Evolutionary conservation across 306 rosid species (phyloP), one percentile per base, ranked within the genome.

Genomic region (Oxytropis ochrocephala): DNA sequence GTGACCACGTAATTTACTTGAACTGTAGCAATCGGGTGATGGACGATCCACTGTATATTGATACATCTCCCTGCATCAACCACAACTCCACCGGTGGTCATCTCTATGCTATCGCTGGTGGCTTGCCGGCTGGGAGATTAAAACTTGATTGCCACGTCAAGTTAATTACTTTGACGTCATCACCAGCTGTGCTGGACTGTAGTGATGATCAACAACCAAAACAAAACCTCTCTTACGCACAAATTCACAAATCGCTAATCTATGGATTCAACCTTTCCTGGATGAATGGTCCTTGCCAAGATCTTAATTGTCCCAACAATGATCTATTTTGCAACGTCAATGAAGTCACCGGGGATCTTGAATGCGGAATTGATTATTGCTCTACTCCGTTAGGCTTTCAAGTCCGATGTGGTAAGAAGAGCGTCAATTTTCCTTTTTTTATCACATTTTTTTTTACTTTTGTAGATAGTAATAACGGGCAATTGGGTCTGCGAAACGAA

Each of bases 181-280:
- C 55, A 14, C 5, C 44, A 0, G 2, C 5, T 33, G 7, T 11
- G 0, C 1, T 21, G 27, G 27, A 21, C 1, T 1, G 1, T 21
- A 21, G 1, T 21, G 27, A 2, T 1, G 13, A 27, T 0, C 39
- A 2, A 11, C 9, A 5, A 46, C 17, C 3, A 6, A 2, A 0
- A 5, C 5, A 53, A 3, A 41, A 0, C 13, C 7, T 52, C 12
- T 16, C 72, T 5, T 74, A 74, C 3, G 2, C 16, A 11, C 72
- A 74, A 11, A 53, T 74, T 54, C 66, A 41, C 33, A 19, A 6
- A 12, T 9, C 19, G 8, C 8, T 64, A 1, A n/a, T 14, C 12
- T 17, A 29, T 30, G 78, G 78, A 52, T 74, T 74, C n/a, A 27
- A 52, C 5, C 17, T 74, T 16, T 53, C 78, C 0, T 74, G 78